Evolutionary conservation across 768 basidiomycete species (phyloP), one percentile per base, ranked within the genome.

Genomic region (Trametes elegans): DNA sequence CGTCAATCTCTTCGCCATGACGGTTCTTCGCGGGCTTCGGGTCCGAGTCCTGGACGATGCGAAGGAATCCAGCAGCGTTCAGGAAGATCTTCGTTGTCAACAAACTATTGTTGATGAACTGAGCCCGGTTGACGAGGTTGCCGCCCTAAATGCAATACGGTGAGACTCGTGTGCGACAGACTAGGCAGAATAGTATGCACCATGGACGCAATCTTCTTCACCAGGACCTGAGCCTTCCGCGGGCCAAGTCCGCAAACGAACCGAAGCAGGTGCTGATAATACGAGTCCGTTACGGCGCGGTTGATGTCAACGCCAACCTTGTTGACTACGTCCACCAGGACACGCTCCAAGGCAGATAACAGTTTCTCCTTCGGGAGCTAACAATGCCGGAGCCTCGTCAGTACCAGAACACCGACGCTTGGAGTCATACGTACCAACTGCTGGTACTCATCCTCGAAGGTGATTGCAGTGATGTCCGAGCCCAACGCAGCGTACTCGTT

Each of bases 241-340:
- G 94, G 97, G 7, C 97, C 97, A 46, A 99, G 78, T 13, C 97
- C 97, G 64, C 93, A 85, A 36, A 99, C 82, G 65, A 91, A 96
- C 2, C 89, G 94, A 9, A 99, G 77, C 28, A 98, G 79, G 47
- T 87, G 80, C 61, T 90, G 87, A 66, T 97, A 93, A 70, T 98
- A 97, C 3, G 84, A 63, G 69, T 98, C 93, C 2, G 84, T 84
- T 16, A 93, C 86, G 29, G 93, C 91, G 27, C 88, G 87, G 68
- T 99, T 98, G 74, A 99, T 89, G 68, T 98, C 95, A 40, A 98
- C 94, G 27, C 97, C 97, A 57, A 95, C 87, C 65, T 84, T 85
- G 71, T 95, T 98, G 53, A 90, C 88, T 24, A 91, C 77, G 68
- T 98, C 95, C 53, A 97, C 91, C 32, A 99, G 74, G 24, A 83